Base-by-base conservation (phyloP, 768 basidiomycete species). In the Xerocomellus chrysenteron region DNA sequence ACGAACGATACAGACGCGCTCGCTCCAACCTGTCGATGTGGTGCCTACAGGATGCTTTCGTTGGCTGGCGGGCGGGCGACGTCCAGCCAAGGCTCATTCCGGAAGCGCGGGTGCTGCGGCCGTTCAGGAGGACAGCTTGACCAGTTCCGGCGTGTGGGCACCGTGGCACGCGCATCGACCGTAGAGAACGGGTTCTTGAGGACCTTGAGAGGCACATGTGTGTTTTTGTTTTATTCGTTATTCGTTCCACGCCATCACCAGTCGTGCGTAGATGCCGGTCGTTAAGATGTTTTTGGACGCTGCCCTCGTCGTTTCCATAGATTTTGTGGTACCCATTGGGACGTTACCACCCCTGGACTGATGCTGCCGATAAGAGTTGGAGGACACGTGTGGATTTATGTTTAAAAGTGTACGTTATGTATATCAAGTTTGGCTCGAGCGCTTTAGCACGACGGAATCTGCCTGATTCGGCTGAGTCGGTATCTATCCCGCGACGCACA, bases 1-100 rank as follows among this genome's bases (percentile, higher is more conserved):
- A 32, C 53, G 39, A 4, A 24, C 52, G 43, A 64, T 68, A 16
- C 61, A 65, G 53, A 70, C 61, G 35, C 60, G 67, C 4, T 32
- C 68, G 47, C 40, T 68, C 2, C 61, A 65, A 16, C 67, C 67
- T 11, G 52, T 70, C 30, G 63, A 70, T 3, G 49, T 61, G 1
- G 42, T 32, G 11, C 56, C 64, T 3, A 30, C 43, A 1, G 67
- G 67, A 16, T 70, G 67, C 33, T 65, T 68, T 52, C n/a, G 39
- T 1, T 63, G 66, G 64, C 26, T 68, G 12, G 37, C 28, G 2
- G 59, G 57, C 17, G 40, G 52, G 13, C 48, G 40, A 47, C 66
- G 58, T 12, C 8, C 50, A 0, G 24, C 44, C 49, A 67, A 50
- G 14, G 1, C 56, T 33, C 35, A 35, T 36, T 35, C 59, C 0